phyloP scores from a whole-genome alignment of 2,329 filamentous ascomycete genomes.

The Stagonosporopsis vannaccii region DNA sequence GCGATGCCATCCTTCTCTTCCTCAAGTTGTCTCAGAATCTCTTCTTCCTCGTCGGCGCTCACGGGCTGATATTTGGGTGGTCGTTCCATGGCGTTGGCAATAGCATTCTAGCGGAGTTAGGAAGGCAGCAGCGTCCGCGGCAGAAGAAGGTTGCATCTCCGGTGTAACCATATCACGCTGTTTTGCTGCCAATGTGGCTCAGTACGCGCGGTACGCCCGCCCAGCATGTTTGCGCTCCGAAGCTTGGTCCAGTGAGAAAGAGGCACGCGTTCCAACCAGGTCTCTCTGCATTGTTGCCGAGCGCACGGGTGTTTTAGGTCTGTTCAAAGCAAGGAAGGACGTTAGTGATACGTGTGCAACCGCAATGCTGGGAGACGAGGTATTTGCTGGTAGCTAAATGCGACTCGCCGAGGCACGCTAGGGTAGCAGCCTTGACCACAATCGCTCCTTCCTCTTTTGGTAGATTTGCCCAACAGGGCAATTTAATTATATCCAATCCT shows the following conservation, averaged over 20 bases:
- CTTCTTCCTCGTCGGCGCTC: conserved; percentile 33
- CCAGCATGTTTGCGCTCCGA: conserved; percentile 18
- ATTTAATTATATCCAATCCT: conserved; percentile 32
- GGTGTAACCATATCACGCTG: conserved; percentile 14
- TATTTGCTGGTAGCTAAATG: conserved; percentile 21
- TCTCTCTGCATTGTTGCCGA: conserved; percentile 20
- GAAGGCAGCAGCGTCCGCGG: conserved; percentile 14
- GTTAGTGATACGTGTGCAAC: conserved; percentile 35
- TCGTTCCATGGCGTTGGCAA: conserved; percentile 29
- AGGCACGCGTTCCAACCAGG: conserved; percentile 19
- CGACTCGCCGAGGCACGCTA: conserved; percentile 34
- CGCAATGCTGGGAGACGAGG: conserved; percentile 20
- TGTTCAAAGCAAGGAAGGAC: conserved; percentile 32
- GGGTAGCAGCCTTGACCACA: conserved; percentile 16
- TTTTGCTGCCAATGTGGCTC: conserved; percentile 13
- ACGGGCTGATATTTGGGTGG: conserved; percentile 37
- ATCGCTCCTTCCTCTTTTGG: conserved; percentile 35
- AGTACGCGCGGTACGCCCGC: conserved; percentile 8
- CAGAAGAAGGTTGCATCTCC: conserved; percentile 15
- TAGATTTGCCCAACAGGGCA: conserved; percentile 31
- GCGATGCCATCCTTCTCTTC: conserved; percentile 34
- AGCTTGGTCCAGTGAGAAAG: conserved; percentile 38
- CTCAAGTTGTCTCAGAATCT: conserved; percentile 23
- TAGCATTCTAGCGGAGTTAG: conserved; percentile 14
- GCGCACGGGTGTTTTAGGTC: conserved; percentile 12